Evolutionary conservation across 2,329 filamentous ascomycete genomes (phyloP), one percentile per base, ranked within the genome.

Genomic region (Keithomyces neogunnii): DNA sequence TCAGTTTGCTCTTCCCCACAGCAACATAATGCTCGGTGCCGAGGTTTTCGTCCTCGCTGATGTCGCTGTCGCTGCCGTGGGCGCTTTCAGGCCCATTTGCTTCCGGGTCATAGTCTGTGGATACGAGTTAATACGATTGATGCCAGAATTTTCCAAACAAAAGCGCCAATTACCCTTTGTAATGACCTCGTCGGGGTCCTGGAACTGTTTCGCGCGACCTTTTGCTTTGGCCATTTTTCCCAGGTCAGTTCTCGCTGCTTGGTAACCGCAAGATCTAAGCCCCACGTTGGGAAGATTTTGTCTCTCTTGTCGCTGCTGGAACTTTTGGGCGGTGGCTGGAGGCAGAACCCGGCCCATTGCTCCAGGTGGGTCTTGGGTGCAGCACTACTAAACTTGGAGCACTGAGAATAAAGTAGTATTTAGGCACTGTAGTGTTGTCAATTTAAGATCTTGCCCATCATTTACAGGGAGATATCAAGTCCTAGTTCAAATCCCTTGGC

Each of bases 1-100:
- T 83, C 58, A 96, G 73, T 65, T 88, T 92, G 71, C 86, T 93
- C 74, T 91, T 93, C 26, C 85, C 86, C 33, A 96, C 88, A 49
- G 78, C 69, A 43, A 87, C 79, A 64, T 97, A 97, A 66, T 97
- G 92, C 61, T 96, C 92, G 33, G 91, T 86, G 26, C 86, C 89
- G 9, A 76, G 75, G 54, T 79, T 69, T 46, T 75, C 75, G 31
- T 77, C 71, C 4, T 69, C 72, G 59, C 74, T 75, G 13, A 68
- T 73, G 19, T 71, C 73, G 56, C 71, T 76, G 32, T 68, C 75
- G 44, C 76, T 80, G 48, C 73, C 77, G 11, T 66, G 74, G 43
- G 79, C 80, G 51, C 78, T 78, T 51, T 75, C 77, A 13, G 76
- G 75, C 19, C 72, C 73, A 55, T 82, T 80, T 58, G 80, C 82